A percentile compares a stretch with the other conserved stretches of the same genome.
These are phyloP conservation scores for Trichoderma arundinaceum DNA, from an alignment of 2,329 filamentous ascomycete species.

Conservation along the genomic window DNA sequence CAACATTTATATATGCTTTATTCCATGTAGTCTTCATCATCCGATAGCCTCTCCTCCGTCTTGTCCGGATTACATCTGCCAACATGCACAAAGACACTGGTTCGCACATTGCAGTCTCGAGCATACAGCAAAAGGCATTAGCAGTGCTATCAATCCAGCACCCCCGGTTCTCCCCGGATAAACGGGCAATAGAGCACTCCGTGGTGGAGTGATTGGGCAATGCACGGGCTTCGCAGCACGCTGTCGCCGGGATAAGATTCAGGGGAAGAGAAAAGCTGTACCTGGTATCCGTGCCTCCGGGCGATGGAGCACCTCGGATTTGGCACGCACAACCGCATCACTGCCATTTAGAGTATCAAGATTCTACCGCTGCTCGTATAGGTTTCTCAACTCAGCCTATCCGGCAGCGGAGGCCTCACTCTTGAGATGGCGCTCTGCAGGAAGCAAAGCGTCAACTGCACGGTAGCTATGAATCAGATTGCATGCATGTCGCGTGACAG, in stretches of 20 bases:
- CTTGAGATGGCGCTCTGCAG: background rate
- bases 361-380: conserved; percentile 8
- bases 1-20: too few species aligned
- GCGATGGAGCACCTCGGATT: background rate
- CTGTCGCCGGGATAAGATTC: conserved; percentile 10
- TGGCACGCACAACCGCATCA: background rate
- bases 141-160: too few species aligned
- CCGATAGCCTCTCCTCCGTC: too few species aligned
- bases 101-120: too few species aligned
- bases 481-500: conserved; percentile 6
- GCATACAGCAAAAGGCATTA: too few species aligned
- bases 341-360: background rate
- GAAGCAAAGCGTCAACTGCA: background rate
- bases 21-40: too few species aligned
- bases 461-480: background rate
- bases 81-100: too few species aligned
- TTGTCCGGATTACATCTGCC: too few species aligned
- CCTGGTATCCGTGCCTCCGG: too few species aligned
- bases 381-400: background rate
- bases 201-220: conserved; percentile 14
- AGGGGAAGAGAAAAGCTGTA: background rate
- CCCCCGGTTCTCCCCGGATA: conserved; percentile 14
- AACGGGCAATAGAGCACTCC: conserved; percentile 19
- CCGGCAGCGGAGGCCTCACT: background rate
- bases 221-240: background rate